Evolutionary conservation across 306 rosid species (phyloP), one percentile per base, ranked within the genome.

Genomic region (Cucurbita moschata): DNA sequence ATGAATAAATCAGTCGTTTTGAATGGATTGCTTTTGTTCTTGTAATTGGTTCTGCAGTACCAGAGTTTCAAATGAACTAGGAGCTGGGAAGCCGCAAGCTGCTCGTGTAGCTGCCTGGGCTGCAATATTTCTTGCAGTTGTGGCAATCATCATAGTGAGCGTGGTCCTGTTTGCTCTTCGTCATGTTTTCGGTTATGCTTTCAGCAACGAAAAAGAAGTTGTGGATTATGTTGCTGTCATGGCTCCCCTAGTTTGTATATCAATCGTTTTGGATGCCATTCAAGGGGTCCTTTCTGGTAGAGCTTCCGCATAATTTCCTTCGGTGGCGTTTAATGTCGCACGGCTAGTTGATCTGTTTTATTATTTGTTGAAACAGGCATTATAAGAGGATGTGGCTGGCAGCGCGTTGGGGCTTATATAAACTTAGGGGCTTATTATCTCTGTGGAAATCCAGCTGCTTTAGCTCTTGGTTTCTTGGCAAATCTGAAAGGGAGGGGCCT

Each of bases 351-450:
- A 1, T 49, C n/a, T 13, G 4, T 13, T 55, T 30, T 38, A 26
- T 26, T 26, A 26, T 56, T 56, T 12, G 10, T 72, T 71, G 16
- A 46, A 72, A 62, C 57, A 90, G 94, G 94, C 50, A 46, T 86
- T 85, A 85, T 91, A 62, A 86, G 88, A 79, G 91, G 96, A 16
- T 86, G 88, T 82, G 96, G 96, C 35, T 88, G 94, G 94, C 91
- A 90, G 77, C 88, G 85, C 14, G 15, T 83, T 21, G 96, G 91
- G 57, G 94, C 89, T 44, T 90, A 79, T 69, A 79, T 88, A 14
- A 90, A 90, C 71, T 66, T 90, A 3, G 93, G 93, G 18, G 91
- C 96, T 21, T 88, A 72, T 77, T 90, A 90, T 71, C 83, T 90
- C 0, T 90, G 89, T 82, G 96, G 96, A 75, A 88, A 88, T 79